phyloP scores from a whole-genome alignment of 495 filamentous ascomycete genomes.

The Xylaria nigripes region DNA sequence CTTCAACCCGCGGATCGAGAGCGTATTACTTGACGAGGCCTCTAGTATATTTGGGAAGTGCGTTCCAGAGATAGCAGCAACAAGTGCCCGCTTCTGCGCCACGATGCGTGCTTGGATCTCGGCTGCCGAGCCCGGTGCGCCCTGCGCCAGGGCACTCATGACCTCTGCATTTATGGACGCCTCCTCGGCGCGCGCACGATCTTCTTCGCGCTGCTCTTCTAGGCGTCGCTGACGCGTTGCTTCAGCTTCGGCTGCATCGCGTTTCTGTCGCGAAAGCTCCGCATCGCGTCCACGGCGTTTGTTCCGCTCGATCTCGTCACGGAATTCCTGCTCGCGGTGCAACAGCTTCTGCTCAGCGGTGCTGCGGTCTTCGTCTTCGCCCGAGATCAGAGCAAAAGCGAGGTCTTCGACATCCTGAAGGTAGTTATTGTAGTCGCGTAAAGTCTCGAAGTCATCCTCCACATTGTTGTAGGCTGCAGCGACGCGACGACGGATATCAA shows the following conservation, averaged over 20 bases:
- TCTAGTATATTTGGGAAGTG: constrained; percentile 16
- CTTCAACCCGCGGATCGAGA: constrained; percentile 71
- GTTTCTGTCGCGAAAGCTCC: constrained; percentile 36
- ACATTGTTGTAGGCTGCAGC: constrained; percentile 76
- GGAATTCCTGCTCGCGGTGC: constrained; percentile 60
- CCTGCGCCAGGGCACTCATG: constrained; percentile 40
- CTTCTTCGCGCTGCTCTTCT: constrained; percentile 48
- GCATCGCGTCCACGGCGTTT: constrained; percentile 51
- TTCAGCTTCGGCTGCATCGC: constrained; percentile 36
- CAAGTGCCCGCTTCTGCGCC: constrained; percentile 57
- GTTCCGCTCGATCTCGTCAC: constrained; percentile 64
- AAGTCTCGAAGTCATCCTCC: constrained; percentile 80
- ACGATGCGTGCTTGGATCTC: constrained; percentile 54
- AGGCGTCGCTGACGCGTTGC: constrained; percentile 52
- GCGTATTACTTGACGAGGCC: constrained; percentile 24
- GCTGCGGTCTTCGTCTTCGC: constrained; percentile 55
- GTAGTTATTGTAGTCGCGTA: constrained; percentile 84
- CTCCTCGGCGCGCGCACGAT: constrained; percentile 43
- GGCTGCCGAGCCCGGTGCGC: constrained; percentile 44
- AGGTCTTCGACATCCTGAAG: constrained; percentile 86
- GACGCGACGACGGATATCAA: constrained; percentile 80
- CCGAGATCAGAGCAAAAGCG: constrained; percentile 76
- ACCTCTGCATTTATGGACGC: constrained; percentile 40
- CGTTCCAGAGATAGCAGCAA: constrained; percentile 16
- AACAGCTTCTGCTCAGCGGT: constrained; percentile 58